Percentiles rank a stretch among this genome's conserved stretches.
These are phyloP conservation scores for Acanthamoeba triangularis DNA, from an alignment of 208 protist genomes.

Conservation along the genomic window DNA sequence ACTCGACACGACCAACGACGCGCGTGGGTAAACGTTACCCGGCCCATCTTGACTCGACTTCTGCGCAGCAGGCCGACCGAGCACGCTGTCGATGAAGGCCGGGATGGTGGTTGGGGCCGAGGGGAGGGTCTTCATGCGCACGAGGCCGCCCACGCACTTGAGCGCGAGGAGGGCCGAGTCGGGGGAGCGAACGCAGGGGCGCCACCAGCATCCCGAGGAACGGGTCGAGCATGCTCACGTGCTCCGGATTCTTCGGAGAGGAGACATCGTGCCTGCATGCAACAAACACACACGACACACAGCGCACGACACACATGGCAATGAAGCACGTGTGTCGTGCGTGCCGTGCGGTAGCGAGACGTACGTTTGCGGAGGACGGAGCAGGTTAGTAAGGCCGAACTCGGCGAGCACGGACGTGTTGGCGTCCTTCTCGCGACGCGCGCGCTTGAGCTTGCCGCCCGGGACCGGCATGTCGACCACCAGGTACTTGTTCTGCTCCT, in stretches of 20 bases:
- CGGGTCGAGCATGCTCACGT: slow-evolving; percentile 50
- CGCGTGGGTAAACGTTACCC: neutral
- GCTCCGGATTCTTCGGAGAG: slow-evolving; percentile 10
- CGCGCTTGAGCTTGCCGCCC: slow-evolving; percentile 23
- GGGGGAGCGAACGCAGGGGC: neutral
- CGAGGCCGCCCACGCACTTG: slow-evolving; percentile 2
- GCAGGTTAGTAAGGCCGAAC: neutral
- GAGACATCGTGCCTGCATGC: neutral
- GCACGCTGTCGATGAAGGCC: neutral
- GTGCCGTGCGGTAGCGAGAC: too few species aligned
- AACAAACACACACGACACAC: too few species aligned
- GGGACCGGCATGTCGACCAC: slow-evolving; percentile 19
- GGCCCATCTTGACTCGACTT: slow-evolving; percentile 33
- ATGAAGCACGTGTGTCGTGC: neutral
- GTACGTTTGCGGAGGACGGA: slow-evolving; percentile 23
- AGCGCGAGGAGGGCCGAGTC: neutral
- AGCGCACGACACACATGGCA: too few species aligned
- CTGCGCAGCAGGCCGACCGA: slow-evolving; percentile 2
- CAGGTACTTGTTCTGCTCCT: slow-evolving; percentile 46
- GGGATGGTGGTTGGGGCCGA: neutral
- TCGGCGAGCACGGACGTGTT: slow-evolving; percentile 21
- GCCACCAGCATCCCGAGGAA: neutral
- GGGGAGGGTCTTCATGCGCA: slow-evolving; percentile 19
- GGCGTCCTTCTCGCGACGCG: slow-evolving; percentile 40
- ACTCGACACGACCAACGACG: too few species aligned